These are phyloP conservation scores for Malassezia arunalokei DNA, from an alignment of 1,284 basidiomycete species.

Conservation along the genomic window DNA sequence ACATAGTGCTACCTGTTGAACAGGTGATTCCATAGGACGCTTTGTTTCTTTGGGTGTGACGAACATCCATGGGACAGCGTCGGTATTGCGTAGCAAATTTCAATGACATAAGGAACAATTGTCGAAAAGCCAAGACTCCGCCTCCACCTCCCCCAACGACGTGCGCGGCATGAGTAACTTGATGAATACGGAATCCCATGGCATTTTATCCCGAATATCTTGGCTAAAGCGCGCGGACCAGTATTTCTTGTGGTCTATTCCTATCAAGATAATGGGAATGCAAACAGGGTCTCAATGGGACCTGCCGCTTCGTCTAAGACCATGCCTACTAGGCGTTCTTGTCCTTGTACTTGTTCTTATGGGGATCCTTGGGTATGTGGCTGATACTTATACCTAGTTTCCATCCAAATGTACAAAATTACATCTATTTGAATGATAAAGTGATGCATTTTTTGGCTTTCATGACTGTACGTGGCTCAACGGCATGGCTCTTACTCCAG, in stretches of 20 bases:
- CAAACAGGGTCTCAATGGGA: not conserved
- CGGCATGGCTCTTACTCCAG: not conserved
- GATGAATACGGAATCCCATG: no score
- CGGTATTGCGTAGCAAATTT: no score
- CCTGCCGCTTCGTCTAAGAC: conserved; percentile 17
- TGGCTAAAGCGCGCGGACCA: no score
- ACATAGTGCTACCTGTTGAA: no score
- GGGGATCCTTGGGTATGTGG: conserved; percentile 26
- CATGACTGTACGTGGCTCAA: conserved; percentile 46
- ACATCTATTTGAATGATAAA: conserved; percentile 66
- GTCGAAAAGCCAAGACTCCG: no score
- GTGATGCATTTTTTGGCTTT: conserved; percentile 72
- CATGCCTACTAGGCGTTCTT: conserved; percentile 27
- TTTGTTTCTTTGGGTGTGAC: no score
- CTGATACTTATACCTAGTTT: conserved; percentile 15
- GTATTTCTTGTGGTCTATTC: not conserved
- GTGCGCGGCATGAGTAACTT: no score
- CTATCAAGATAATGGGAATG: not conserved
- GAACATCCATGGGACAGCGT: no score
- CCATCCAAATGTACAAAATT: conserved; percentile 28
- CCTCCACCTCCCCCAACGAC: no score
- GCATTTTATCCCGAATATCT: no score
- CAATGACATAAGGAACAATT: no score
- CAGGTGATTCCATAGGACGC: no score
- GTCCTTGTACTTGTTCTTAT: conserved; percentile 26